Conservation (phyloP, 75 land plant genomes). For the Ceratopteris richardii region DNA sequence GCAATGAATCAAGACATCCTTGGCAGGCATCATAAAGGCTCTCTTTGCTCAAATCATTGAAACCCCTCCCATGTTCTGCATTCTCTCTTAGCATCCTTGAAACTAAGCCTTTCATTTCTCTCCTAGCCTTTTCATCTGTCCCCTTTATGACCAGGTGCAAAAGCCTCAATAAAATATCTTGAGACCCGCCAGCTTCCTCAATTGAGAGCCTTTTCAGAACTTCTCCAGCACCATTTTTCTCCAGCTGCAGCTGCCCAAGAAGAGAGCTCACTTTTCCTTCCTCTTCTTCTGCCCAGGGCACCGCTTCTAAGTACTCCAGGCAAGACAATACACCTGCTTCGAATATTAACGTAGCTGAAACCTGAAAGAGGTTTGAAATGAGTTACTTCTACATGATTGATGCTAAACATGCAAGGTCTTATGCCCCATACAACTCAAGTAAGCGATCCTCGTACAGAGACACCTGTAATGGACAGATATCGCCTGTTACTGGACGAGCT, state of each 20-base stretch:
- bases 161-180: slow-evolving; percentile 69
- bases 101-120: slow-evolving; percentile 76
- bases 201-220: slow-evolving; percentile 72
- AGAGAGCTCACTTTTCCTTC: slow-evolving; percentile 82
- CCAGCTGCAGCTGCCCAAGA: slow-evolving; percentile 64
- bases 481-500: no score
- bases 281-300: slow-evolving; percentile 97
- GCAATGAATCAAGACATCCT: slow-evolving; percentile 52
- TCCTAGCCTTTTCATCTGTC: slow-evolving; percentile 87
- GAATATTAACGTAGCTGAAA: slow-evolving; percentile 85
- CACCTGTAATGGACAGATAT: no score
- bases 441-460: no score
- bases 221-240: slow-evolving; percentile 60
- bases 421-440: no score
- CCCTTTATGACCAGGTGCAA: slow-evolving; percentile 82
- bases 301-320: slow-evolving; percentile 89
- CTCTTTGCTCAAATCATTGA: slow-evolving; percentile 55
- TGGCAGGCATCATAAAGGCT: slow-evolving; percentile 75
- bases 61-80: slow-evolving; percentile 32
- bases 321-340: slow-evolving; percentile 92
- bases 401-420: background rate
- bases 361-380: slow-evolving; percentile 37
- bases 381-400: background rate
- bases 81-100: slow-evolving; percentile 82
- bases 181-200: slow-evolving; percentile 37